phyloP scores from a whole-genome alignment of 148 eudicot genomes.

The Camellia granthamiana region DNA sequence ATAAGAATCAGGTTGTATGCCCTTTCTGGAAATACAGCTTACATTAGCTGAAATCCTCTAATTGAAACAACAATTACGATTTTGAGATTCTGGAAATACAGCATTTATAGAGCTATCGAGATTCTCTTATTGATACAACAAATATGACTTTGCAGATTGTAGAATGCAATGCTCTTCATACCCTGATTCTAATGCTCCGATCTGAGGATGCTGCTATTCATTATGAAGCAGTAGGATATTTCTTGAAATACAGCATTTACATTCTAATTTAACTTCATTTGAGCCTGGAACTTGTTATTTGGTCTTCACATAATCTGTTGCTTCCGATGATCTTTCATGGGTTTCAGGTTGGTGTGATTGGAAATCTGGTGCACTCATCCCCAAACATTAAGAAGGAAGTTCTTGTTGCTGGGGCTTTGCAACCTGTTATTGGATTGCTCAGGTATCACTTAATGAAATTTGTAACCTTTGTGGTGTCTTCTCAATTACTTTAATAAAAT shows the following conservation, averaged over 20 bases:
- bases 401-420: conserved; percentile 89
- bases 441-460: conserved; percentile 35
- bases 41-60: too few species aligned
- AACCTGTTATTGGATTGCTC: conserved; percentile 89
- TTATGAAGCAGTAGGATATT: conserved; percentile 78
- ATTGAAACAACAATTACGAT: too few species aligned
- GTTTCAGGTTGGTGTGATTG: conserved; percentile 92
- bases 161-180: conserved; percentile 89
- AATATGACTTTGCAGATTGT: conserved; percentile 64
- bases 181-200: conserved; percentile 76
- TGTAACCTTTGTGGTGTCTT: neutral
- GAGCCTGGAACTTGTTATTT: neutral
- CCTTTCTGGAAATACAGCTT: neutral
- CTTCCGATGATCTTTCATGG: conserved; percentile 8
- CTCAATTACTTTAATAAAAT: neutral
- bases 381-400: conserved; percentile 91
- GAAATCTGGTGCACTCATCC: conserved; percentile 96
- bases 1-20: conserved; percentile 71
- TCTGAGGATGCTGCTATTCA: conserved; percentile 88
- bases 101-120: too few species aligned
- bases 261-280: conserved; percentile 21
- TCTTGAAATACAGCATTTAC: neutral
- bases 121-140: neutral
- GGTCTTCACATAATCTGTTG: neutral
- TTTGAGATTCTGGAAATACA: neutral